Base-by-base conservation (phyloP, 768 basidiomycete genomes). In the Dendrothele bispora region DNA sequence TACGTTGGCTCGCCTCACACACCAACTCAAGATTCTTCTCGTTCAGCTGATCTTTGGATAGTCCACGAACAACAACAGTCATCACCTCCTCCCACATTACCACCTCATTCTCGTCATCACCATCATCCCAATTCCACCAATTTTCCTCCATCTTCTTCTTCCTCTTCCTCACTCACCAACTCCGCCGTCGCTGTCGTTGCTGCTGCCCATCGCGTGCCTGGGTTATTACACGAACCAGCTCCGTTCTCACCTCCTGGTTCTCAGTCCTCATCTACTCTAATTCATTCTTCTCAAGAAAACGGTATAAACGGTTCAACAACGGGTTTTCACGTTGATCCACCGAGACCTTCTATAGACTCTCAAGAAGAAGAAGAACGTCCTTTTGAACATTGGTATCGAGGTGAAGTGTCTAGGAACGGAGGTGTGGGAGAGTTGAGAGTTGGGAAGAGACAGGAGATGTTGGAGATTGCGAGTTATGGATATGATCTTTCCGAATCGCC, bases 341-440 rank as follows among this genome's bases (percentile, higher is more conserved):
- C 75, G 4, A 77, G 88, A 36, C 68, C 74, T 11, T 88, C 88
- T 4, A n/a, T n/a, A n/a, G n/a, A n/a, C n/a, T n/a, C n/a, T n/a
- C 75, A 69, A 21, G 88, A 91, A 18, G 89, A 87, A 5, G 88
- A 89, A 51, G 90, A 92, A 60, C 78, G 79, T 12, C 89, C 89
- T 0, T 92, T 85, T 50, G 88, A 92, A 57, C 90, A 93, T 58
- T 92, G 90, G 90, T 93, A 93, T 60, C 83, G 90, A 40, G 90
- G 90, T 1, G 90, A 93, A 55, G 79, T 89, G 4, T 84, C 89
- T 11, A 77, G 90, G 39, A 93, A 93, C 59, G 90, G 90, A 21
- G 90, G 90, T n/a, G 88, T 92, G 10, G 90, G 90, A 40, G 90
- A 92, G 63, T 68, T 90, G 46, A 77, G 84, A 18, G 82, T 91